Base-by-base conservation (phyloP, 345 rosid genomes). In the Camelina hispida region DNA sequence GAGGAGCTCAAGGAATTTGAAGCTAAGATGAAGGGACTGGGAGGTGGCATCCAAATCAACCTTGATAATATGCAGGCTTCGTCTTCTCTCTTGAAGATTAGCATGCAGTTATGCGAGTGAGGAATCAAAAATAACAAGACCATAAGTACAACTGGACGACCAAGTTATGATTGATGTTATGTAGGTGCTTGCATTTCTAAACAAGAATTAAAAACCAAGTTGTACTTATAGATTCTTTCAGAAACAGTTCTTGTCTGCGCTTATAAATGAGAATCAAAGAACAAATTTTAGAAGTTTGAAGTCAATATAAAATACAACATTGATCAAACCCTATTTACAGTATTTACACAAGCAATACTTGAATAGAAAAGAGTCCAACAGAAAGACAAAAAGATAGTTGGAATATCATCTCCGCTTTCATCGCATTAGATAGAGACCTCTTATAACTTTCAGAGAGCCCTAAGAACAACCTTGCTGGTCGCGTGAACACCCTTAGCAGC, bases 401-500 rank as follows among this genome's bases (percentile, higher is more conserved):
- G 20, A 63, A 54, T 42, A 58, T 63, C 62, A 50, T 22, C 69
- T 60, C 58, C 37, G 32, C 53, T 13, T 16, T 53, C 55, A 28
- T 16, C 63, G 2, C n/a, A 61, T 4, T 40, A 59, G 59, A 68
- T 40, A 62, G 53, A 68, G 53, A 68, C 50, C 35, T 15, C 50
- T 71, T 34, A 32, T 47, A 68, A 43, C 38, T 64, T 77, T 90
- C 82, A 91, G 9, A 87, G 83, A 51, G 92, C 87, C 77, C 74
- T 85, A 30, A 90, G 81, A 74, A 87, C 87, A 76, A 80, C 84
- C 82, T 84, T 95, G 83, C 93, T 70, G 28, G 97, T 86, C 5
- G 78, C 44, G 65, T 81, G 88, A 72, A 85, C 86, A n/a, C 96
- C 97, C 73, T 37, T 70, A 53, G 97, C 95, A 14, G 92, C 97